Percentiles rank a stretch among this genome's conserved stretches.
phyloP scores from a whole-genome alignment of 345 rosid genomes.

The Aquilaria sinensis region DNA sequence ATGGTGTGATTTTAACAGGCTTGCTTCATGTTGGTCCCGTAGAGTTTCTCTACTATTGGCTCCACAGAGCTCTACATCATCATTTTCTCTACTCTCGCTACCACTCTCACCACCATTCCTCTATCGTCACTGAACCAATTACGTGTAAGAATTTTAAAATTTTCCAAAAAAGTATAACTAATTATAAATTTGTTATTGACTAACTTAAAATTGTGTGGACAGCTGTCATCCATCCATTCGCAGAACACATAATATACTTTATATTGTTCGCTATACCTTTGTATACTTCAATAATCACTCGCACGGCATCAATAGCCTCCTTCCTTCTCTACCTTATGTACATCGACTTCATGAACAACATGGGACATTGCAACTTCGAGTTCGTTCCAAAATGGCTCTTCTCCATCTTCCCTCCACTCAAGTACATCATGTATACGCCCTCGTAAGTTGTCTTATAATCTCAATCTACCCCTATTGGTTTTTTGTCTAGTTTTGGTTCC shows the following conservation, averaged over 20 bases:
- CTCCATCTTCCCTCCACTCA: slow-evolving; percentile 40
- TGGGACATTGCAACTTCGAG: slow-evolving; percentile 70
- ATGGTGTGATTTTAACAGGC: slow-evolving; percentile 29
- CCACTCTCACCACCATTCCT: slow-evolving; percentile 60
- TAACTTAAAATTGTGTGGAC: not conserved
- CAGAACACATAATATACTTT: slow-evolving; percentile 34
- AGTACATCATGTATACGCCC: slow-evolving; percentile 48
- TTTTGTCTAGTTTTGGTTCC: too few species aligned
- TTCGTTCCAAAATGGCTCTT: slow-evolving; percentile 36
- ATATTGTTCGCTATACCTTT: slow-evolving; percentile 32
- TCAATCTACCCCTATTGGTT: too few species aligned
- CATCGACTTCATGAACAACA: slow-evolving; percentile 38
- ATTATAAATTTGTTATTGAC: not conserved
- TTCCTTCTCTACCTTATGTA: slow-evolving; percentile 17
- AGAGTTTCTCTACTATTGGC: slow-evolving; percentile 54
- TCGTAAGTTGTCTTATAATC: slow-evolving; percentile 27
- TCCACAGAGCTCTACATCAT: slow-evolving; percentile 15
- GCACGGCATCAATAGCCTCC: slow-evolving; percentile 22
- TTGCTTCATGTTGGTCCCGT: slow-evolving; percentile 39
- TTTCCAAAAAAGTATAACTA: not conserved
- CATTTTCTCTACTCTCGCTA: slow-evolving; percentile 52
- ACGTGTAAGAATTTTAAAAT: slow-evolving; percentile 21
- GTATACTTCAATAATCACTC: not conserved
- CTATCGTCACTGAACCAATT: slow-evolving; percentile 48
- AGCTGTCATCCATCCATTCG: slow-evolving; percentile 55